Percentiles rank a stretch among this genome's conserved stretches.
Conservation (phyloP, 1,284 basidiomycete species). For the Spongispora temasekensis region DNA sequence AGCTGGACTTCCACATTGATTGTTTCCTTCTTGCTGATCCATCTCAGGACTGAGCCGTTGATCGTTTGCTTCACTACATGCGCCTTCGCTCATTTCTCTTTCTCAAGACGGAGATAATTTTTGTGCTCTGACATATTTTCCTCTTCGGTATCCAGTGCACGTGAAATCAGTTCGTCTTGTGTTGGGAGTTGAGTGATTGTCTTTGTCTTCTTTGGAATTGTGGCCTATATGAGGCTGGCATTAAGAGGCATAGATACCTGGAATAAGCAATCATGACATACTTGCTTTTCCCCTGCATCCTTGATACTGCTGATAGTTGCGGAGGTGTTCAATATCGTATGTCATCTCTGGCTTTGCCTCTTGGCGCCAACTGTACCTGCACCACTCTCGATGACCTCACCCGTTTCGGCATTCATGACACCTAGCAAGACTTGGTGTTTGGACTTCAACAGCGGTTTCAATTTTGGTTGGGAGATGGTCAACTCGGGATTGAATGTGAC, state of each 20-base stretch:
- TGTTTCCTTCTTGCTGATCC: constrained; percentile 68
- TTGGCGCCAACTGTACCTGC: constrained; percentile 37
- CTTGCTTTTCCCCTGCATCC: constrained; percentile 64
- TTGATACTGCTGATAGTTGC: constrained; percentile 62
- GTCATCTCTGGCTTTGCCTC: constrained; percentile 62
- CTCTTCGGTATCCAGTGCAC: constrained; percentile 84
- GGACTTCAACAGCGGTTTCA: constrained; percentile 36
- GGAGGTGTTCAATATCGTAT: constrained; percentile 67
- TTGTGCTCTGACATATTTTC: constrained; percentile 78
- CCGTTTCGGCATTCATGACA: constrained; percentile 57
- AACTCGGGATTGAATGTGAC: constrained; percentile 62
- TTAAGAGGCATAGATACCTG: constrained; percentile 5
- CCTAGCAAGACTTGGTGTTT: constrained; percentile 58
- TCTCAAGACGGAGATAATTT: constrained; percentile 76
- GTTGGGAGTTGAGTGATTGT: constrained; percentile 54
- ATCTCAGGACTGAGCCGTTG: constrained; percentile 72
- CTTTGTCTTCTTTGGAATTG: constrained; percentile 61
- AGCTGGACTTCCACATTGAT: constrained; percentile 33
- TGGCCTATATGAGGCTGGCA: constrained; percentile 42
- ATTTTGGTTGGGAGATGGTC: constrained; percentile 25
- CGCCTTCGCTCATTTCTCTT: constrained; percentile 75
- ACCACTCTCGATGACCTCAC: constrained; percentile 45
- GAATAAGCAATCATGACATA: constrained; percentile 24
- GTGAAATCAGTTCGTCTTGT: constrained; percentile 79
- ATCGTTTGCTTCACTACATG: constrained; percentile 60